Evolutionary conservation across 2,329 filamentous ascomycete species (phyloP), one percentile per base, ranked within the genome.

Genomic region (Pseudocercospora vitis): DNA sequence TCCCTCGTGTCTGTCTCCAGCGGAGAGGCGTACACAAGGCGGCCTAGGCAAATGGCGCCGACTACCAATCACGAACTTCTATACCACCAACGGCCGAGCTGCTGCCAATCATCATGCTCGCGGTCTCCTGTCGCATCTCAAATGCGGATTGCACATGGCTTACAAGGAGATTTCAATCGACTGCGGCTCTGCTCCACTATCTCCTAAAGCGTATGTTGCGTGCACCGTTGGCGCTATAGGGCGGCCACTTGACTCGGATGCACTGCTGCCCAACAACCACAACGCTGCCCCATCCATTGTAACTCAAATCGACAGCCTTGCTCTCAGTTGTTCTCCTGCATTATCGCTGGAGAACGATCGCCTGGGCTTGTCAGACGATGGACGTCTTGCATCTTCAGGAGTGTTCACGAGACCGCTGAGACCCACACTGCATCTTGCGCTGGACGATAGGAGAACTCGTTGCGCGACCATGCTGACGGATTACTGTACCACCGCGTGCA

Each of bases 251-350:
- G 37, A 40, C 37, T 40, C 37, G 8, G 37, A 40, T 6, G 37
- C 37, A 40, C 23, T 19, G 37, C 37, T 40, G 37, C 37, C 37
- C 18, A 23, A 40, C 37, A 40, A 40, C 19, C 18, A 40, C 37
- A 24, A 40, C 8, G 37, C 19, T 23, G 19, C 11, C 37, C 37
- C 18, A 42, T 42, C 21, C 37, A 23, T 42, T 42, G 37, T 21
- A 42, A 42, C 37, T 42, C 37, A 42, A 42, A 42, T 42, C 21
- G 37, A 42, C 37, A 42, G 37, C 37, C 16, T 24, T 37, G 14
- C 33, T 35, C 18, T 16, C n/a, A n/a, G n/a, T n/a, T n/a, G n/a
- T n/a, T 39, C 35, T 39, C 35, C 35, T 39, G 35, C 35, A 19
- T 14, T 18, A 9, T 18, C 11, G 26, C 26, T 39, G 35, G 35